Conservation (phyloP, 2,329 filamentous ascomycete genomes). For the Alternaria novae-zelandiae region DNA sequence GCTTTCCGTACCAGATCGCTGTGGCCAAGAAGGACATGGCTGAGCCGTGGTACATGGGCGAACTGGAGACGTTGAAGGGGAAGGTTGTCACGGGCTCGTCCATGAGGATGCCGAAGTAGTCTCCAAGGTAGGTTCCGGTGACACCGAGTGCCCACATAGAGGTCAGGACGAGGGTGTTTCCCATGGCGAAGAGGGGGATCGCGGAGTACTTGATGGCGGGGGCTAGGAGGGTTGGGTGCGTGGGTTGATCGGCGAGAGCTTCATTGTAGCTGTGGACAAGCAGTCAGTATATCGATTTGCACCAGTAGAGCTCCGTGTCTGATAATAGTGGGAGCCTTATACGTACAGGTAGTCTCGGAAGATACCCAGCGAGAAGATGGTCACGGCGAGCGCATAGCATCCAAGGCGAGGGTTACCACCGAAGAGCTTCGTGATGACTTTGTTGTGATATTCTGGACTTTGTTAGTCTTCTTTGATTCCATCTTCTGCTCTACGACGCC, state of each 20-base stretch:
- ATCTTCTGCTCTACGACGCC: neutral
- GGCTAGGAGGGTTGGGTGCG: constrained; percentile 73
- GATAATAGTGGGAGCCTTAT: neutral
- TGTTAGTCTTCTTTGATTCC: constrained; percentile 4
- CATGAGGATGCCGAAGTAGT: constrained; percentile 99
- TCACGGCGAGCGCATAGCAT: constrained; percentile 86
- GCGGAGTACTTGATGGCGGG: constrained; percentile 68
- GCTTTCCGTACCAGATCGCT: constrained; percentile 83
- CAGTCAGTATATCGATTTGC: constrained; percentile 5
- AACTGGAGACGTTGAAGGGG: constrained; percentile 88
- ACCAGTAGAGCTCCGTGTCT: too few species aligned
- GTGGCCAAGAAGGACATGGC: constrained; percentile 91
- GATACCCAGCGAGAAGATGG: constrained; percentile 91
- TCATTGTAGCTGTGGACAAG: constrained; percentile 72
- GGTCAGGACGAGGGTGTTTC: constrained; percentile 84
- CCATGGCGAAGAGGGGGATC: constrained; percentile 72
- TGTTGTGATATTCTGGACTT: constrained; percentile 82
- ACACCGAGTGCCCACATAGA: constrained; percentile 93
- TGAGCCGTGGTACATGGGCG: constrained; percentile 96
- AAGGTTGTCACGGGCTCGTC: constrained; percentile 93
- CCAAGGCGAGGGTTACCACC: constrained; percentile 77
- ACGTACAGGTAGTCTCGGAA: constrained; percentile 71
- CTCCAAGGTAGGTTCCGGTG: constrained; percentile 94
- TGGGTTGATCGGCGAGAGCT: constrained; percentile 77
- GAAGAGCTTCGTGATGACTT: constrained; percentile 85